A percentile compares a stretch with the other conserved stretches of the same genome.
These are phyloP conservation scores for Turnera subulata DNA, from an alignment of 345 rosid genomes.

Conservation along the genomic window DNA sequence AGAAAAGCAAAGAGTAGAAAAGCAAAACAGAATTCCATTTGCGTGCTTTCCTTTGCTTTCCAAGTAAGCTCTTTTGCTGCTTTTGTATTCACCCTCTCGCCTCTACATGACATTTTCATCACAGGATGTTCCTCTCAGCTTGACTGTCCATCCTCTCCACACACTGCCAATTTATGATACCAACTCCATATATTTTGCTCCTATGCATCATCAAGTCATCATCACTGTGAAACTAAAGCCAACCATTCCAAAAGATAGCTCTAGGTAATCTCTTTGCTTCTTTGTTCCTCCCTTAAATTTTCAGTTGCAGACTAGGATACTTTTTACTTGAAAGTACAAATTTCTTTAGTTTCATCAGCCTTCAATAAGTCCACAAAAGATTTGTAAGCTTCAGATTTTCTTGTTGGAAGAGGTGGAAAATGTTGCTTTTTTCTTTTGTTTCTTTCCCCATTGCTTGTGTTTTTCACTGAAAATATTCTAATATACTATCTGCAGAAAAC, in stretches of 20 bases:
- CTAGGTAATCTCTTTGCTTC: neutral
- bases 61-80: constrained; percentile 16
- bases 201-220: neutral
- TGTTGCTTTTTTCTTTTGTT: neutral
- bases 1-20: constrained; percentile 7
- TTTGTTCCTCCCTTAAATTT: no score
- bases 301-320: neutral
- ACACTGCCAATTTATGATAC: neutral
- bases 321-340: neutral
- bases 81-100: no score
- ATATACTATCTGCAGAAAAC: neutral
- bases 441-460: neutral
- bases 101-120: constrained; percentile 14
- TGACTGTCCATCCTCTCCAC: neutral
- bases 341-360: neutral
- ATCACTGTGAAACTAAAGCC: no score
- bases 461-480: no score
- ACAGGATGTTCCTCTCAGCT: neutral
- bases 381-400: neutral
- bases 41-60: constrained; percentile 24
- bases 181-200: neutral
- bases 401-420: neutral
- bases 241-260: neutral
- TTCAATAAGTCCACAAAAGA: neutral
- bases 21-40: constrained; percentile 8